These are phyloP conservation scores for Phytophthora sp. DNA, from an alignment of 352 stramenopile genomes.

Conservation along the genomic window DNA sequence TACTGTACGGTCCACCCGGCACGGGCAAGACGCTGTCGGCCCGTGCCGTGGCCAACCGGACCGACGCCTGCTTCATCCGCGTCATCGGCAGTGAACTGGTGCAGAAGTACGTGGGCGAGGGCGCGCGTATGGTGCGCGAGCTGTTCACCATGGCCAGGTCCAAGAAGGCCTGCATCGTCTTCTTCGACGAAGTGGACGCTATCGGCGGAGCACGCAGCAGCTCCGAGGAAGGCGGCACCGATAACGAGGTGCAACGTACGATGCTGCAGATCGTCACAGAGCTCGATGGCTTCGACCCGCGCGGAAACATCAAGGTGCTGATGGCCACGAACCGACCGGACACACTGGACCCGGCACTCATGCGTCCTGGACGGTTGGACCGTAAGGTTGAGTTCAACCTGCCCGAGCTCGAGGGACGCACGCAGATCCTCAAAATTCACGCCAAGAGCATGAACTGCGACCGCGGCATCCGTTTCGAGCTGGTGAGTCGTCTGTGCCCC, in stretches of 20 bases:
- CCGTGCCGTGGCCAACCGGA: constrained; percentile 98
- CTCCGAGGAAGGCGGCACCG: constrained; percentile 93
- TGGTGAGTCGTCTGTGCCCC: constrained; percentile 97
- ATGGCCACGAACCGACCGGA: constrained; percentile 44
- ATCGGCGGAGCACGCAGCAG: constrained; percentile 94
- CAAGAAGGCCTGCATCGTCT: constrained; percentile 99
- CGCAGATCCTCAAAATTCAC: constrained; percentile 99
- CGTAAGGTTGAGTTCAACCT: constrained; percentile 99
- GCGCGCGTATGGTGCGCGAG: constrained; percentile 99
- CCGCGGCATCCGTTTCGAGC: constrained; percentile 98
- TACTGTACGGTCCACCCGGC: constrained; percentile 97
- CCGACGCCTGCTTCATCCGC: constrained; percentile 99
- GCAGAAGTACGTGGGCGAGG: constrained; percentile 99
- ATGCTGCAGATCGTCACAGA: constrained; percentile 99
- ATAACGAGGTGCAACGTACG: constrained; percentile 99
- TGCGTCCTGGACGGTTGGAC: constrained; percentile 92
- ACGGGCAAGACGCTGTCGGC: constrained; percentile 98
- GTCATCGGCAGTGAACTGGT: constrained; percentile 99
- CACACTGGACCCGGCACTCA: constrained; percentile 40
- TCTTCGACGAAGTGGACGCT: constrained; percentile 99
- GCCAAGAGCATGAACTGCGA: constrained; percentile 99
- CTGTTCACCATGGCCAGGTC: constrained; percentile 99
- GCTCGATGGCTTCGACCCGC: constrained; percentile 98
- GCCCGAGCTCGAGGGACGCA: constrained; percentile 97
- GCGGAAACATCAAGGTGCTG: constrained; percentile 99